Conservation (phyloP, 192 early-diverging fungal species). For the Paraglomus brasilianum region DNA sequence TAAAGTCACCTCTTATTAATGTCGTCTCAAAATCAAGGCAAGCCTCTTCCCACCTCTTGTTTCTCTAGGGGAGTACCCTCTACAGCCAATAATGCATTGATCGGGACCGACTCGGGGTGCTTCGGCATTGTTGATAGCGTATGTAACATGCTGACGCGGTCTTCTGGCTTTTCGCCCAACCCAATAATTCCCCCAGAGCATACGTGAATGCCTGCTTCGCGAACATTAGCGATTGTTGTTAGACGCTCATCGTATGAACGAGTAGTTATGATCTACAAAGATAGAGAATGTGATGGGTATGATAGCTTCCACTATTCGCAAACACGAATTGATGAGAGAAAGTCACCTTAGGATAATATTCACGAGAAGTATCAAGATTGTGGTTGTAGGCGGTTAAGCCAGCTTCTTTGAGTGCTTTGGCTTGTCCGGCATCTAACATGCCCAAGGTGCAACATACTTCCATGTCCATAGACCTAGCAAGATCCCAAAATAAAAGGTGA, state of each 20-base stretch:
- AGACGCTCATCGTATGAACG: constrained; percentile 78
- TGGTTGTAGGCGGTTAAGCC: constrained; percentile 87
- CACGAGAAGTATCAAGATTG: constrained; percentile 79
- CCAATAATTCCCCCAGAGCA: constrained; percentile 88
- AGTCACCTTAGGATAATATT: constrained; percentile 68
- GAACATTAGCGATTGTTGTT: constrained; percentile 68
- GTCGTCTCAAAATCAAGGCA: neutral
- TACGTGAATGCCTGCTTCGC: constrained; percentile 75
- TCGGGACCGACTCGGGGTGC: constrained; percentile 79
- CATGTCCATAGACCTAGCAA: constrained; percentile 71
- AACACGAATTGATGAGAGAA: neutral
- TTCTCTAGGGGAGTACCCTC: constrained; percentile 77
- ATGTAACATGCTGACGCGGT: constrained; percentile 74
- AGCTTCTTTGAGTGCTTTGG: constrained; percentile 74
- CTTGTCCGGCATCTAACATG: constrained; percentile 74
- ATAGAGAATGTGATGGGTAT: constrained; percentile 33
- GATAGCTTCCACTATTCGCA: neutral
- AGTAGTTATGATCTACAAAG: constrained; percentile 70
- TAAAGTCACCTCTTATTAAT: neutral
- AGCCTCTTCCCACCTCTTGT: constrained; percentile 48
- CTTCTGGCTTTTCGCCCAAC: constrained; percentile 67
- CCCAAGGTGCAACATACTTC: constrained; percentile 87
- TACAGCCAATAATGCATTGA: constrained; percentile 79
- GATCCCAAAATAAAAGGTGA: neutral
- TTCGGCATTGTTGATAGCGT: constrained; percentile 67